Base-by-base conservation (phyloP, 2,329 filamentous ascomycete genomes). In the Paecilomyces fulvus region DNA sequence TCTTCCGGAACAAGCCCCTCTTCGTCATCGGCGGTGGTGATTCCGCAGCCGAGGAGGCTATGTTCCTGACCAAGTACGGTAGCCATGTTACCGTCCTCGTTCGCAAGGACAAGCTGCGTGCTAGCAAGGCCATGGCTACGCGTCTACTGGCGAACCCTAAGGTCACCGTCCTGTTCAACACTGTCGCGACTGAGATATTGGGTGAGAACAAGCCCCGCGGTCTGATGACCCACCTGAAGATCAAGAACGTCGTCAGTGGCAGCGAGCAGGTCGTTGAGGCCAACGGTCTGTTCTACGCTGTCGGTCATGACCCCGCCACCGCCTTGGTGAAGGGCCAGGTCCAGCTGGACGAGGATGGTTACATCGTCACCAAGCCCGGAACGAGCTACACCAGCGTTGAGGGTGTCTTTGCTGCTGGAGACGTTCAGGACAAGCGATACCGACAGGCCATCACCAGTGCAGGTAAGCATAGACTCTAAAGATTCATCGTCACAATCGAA, bases 381-480 rank as follows among this genome's bases (percentile, higher is more conserved):
- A 92, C 90, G 50, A 90, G 90, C 58, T 81, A 88, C 69, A 99
- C 94, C 51, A 96, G 85, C 74, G 75, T 96, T 5, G 84, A 90
- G 70, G 94, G 94, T 72, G 90, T 99, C 20, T 99, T 96, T 70
- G 94, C 94, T 37, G 94, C 92, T 9, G 94, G 94, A 61, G 94
- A 99, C 71, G 95, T 99, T 9, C 94, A 99, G 79, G 95, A 99
- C 73, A 99, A 97, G 86, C 85, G 87, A 70, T 99, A 99, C 75
- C 85, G 94, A 72, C 94, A 99, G 79, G 94, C 94, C 51, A 95
- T 99, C 64, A 99, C 94, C 62, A 96, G 92, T 77, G 94, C 94
- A 65, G 92, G 90, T 91, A 79, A 71, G 86, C 83, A 20, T 49
- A 37, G 25, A 21, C 43, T 10, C 25, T 6, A 51, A 49, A 20